These are phyloP conservation scores for Neopestalotiopsis sp. DNA, from an alignment of 2,329 filamentous ascomycete genomes.

Conservation along the genomic window DNA sequence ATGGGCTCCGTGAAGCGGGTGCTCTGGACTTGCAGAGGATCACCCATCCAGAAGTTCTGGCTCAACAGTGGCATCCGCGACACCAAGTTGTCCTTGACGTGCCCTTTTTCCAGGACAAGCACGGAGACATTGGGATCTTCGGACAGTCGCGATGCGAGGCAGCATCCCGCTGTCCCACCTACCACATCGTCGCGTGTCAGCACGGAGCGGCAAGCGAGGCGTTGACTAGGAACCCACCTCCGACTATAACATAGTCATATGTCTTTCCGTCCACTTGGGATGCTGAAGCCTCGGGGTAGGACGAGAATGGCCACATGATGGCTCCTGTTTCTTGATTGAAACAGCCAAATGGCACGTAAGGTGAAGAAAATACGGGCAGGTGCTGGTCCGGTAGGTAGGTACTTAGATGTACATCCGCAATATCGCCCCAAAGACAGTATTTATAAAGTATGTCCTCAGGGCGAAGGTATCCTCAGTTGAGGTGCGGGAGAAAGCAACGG, in stretches of 20 bases:
- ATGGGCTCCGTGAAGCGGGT: constrained; percentile 35
- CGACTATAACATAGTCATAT: constrained; percentile 53
- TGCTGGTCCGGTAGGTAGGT: background rate
- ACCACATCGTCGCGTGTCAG: background rate
- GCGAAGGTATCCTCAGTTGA: background rate
- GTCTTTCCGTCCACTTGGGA: constrained; percentile 30
- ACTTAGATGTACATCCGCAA: background rate
- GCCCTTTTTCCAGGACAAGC: constrained; percentile 43
- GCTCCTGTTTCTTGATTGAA: background rate
- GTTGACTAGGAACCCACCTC: constrained; percentile 30
- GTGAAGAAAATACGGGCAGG: background rate
- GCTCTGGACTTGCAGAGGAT: constrained; percentile 28
- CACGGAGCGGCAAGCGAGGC: background rate
- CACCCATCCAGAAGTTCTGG: constrained; percentile 29
- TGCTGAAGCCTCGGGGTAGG: constrained; percentile 29
- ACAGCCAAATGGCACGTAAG: background rate
- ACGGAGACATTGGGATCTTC: constrained; percentile 42
- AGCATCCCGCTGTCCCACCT: constrained; percentile 53
- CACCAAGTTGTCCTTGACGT: constrained; percentile 32
- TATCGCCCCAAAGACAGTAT: background rate
- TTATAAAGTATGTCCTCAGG: background rate
- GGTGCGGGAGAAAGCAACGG: background rate
- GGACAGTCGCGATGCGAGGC: constrained; percentile 49
- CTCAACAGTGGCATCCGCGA: constrained; percentile 37
- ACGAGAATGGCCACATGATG: constrained; percentile 32